Evolutionary conservation across 2,329 filamentous ascomycete genomes (phyloP).

Genomic region (Metarhizium humberi): DNA sequence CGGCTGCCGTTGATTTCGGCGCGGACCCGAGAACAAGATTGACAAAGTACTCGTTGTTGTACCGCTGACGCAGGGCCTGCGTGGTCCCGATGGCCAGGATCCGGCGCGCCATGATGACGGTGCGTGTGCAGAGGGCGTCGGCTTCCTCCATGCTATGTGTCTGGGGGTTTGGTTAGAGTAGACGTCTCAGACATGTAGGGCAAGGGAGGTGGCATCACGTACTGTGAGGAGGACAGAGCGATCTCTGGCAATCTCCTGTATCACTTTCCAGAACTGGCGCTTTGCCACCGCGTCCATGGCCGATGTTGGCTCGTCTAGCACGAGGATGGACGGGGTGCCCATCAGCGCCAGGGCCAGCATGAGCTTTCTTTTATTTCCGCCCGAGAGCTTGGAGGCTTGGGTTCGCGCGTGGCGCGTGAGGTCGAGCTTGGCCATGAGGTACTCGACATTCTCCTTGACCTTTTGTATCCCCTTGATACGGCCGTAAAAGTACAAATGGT

Average conservation of each 20-base stretch:
- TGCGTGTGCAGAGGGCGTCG: conserved; percentile 73
- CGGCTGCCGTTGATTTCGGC: conserved; percentile 59
- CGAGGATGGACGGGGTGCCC: conserved; percentile 71
- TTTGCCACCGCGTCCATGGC: conserved; percentile 84
- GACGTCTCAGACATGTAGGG: not conserved
- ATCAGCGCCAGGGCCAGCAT: conserved; percentile 77
- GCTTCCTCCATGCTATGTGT: conserved; percentile 96
- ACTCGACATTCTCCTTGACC: conserved; percentile 60
- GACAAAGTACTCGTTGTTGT: conserved; percentile 71
- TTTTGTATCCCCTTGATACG: conserved; percentile 65
- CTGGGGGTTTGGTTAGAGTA: not conserved
- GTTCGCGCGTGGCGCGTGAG: conserved; percentile 57
- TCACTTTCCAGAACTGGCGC: conserved; percentile 77
- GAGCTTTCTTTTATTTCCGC: conserved; percentile 81
- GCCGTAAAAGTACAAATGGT: conserved; percentile 77
- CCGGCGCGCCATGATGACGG: conserved; percentile 73
- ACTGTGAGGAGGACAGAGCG: conserved; percentile 65
- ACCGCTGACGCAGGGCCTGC: conserved; percentile 60
- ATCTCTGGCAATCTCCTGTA: conserved; percentile 60
- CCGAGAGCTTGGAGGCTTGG: conserved; percentile 67
- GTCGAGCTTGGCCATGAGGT: conserved; percentile 65
- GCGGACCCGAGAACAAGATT: conserved; percentile 70
- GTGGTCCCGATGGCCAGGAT: conserved; percentile 81
- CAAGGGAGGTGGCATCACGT: not conserved
- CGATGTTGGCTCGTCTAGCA: conserved; percentile 76